Evolutionary conservation across 1,284 basidiomycete species (phyloP).

Genomic region (Austroboletus rostrupii): DNA sequence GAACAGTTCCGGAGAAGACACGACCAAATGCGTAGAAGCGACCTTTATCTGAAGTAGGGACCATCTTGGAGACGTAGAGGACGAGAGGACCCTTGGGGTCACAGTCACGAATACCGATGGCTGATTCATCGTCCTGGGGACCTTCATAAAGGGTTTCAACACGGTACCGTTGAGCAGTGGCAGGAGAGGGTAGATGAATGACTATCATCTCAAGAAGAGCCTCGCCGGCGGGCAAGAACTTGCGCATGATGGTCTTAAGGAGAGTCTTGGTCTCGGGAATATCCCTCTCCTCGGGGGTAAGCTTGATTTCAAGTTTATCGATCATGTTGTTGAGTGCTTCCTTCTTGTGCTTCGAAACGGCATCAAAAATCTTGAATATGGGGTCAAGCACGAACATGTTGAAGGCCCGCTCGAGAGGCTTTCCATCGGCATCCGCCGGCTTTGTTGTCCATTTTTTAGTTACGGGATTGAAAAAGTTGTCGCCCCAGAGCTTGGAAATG

Average conservation of each 20-base stretch:
- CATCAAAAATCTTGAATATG: constrained; percentile 98
- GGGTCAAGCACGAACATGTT: constrained; percentile 98
- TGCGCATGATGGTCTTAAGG: constrained; percentile 98
- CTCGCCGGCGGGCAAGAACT: constrained; percentile 99
- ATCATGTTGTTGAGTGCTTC: constrained; percentile 83
- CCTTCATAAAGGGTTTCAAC: constrained; percentile 99
- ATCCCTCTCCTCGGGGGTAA: constrained; percentile 88
- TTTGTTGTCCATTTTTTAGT: constrained; percentile 97
- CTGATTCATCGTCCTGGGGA: constrained; percentile 99
- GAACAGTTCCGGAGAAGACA: constrained; percentile 98
- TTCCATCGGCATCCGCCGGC: constrained; percentile 75
- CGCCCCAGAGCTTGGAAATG: constrained; percentile 98
- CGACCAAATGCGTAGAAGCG: constrained; percentile 99
- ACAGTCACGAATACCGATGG: constrained; percentile 98
- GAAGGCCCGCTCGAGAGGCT: constrained; percentile 89
- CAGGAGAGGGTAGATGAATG: constrained; percentile 97
- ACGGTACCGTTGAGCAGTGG: constrained; percentile 97
- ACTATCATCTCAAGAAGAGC: constrained; percentile 99
- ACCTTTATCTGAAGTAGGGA: constrained; percentile 99
- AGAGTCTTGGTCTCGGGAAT: constrained; percentile 89
- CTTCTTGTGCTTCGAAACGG: constrained; percentile 99
- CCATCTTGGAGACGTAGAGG: constrained; percentile 99
- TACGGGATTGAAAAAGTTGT: constrained; percentile 99
- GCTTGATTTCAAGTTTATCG: constrained; percentile 96
- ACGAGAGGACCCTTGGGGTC: constrained; percentile 96